Conservation (phyloP, 2,329 filamentous ascomycete species). For the Phaeomoniella chlamydospora region DNA sequence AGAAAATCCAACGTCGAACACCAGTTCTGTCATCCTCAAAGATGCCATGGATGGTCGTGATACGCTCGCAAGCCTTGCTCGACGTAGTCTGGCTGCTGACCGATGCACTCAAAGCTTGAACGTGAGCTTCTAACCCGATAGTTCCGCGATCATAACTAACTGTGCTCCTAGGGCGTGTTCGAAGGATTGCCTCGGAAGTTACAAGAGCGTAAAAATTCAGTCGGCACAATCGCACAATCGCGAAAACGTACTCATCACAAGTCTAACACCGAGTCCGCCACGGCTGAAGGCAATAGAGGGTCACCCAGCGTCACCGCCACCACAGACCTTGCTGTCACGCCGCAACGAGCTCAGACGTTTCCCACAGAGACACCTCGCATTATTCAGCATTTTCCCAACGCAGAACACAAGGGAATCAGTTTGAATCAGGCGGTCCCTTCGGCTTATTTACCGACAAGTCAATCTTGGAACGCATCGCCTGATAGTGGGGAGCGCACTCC, state of each 20-base stretch:
- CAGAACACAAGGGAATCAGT: neutral
- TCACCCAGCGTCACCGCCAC: constrained; percentile 8
- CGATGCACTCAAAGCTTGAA: constrained; percentile 64
- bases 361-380: constrained; percentile 15
- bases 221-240: constrained; percentile 24
- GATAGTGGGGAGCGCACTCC: neutral
- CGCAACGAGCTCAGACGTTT: constrained; percentile 24
- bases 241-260: constrained; percentile 32
- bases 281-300: constrained; percentile 8
- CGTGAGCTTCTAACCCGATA: no score
- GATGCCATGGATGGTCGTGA: constrained; percentile 78
- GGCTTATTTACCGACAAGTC: neutral
- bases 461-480: neutral
- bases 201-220: constrained; percentile 36
- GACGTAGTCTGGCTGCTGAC: constrained; percentile 78
- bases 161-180: no score
- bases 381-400: neutral
- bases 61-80: constrained; percentile 63
- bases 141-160: no score
- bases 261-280: constrained; percentile 5
- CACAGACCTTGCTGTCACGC: constrained; percentile 7
- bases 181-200: constrained; percentile 65
- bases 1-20: constrained; percentile 47
- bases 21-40: constrained; percentile 60
- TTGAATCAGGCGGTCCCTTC: neutral